Conservation (phyloP, 164 flowering plant species). For the Stephania japonica region DNA sequence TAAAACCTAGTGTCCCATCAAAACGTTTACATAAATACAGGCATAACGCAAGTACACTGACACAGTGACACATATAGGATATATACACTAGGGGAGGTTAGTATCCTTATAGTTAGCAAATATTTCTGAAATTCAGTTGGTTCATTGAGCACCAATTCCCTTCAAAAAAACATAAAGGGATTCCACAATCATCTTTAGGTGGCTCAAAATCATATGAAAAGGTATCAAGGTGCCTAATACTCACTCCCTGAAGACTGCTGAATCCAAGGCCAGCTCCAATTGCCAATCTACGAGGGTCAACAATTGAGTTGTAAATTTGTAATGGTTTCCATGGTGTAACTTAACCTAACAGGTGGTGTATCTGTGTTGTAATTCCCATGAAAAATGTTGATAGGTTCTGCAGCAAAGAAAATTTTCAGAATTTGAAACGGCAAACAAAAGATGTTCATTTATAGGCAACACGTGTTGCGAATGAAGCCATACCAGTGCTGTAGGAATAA, state of each 20-base stretch:
- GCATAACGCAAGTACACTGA: too few species aligned
- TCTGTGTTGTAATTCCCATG: slow-evolving; percentile 91
- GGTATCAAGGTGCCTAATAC: slow-evolving; percentile 12
- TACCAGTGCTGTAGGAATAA: slow-evolving; percentile 90
- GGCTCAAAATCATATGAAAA: not conserved
- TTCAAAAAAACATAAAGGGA: not conserved
- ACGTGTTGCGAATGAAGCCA: slow-evolving; percentile 7
- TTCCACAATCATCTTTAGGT: not conserved
- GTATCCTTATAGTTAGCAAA: too few species aligned
- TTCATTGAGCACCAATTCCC: not conserved
- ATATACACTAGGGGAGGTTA: too few species aligned
- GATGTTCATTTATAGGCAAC: not conserved
- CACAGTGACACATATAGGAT: too few species aligned
- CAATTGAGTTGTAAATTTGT: slow-evolving; percentile 97
- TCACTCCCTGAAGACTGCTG: slow-evolving; percentile 85
- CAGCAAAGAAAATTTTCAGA: slow-evolving; percentile 13
- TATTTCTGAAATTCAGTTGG: too few species aligned
- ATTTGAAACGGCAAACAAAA: not conserved
- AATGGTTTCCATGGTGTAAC: slow-evolving; percentile 98
- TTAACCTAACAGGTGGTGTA: slow-evolving; percentile 78
- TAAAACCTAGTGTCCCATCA: not conserved
- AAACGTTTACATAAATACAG: not conserved
- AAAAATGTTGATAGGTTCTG: slow-evolving; percentile 96
- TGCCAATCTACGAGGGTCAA: slow-evolving; percentile 80
- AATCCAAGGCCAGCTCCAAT: slow-evolving; percentile 99